phyloP scores from a whole-genome alignment of 2,329 filamentous ascomycete genomes.

The Penicillium nordicum region DNA sequence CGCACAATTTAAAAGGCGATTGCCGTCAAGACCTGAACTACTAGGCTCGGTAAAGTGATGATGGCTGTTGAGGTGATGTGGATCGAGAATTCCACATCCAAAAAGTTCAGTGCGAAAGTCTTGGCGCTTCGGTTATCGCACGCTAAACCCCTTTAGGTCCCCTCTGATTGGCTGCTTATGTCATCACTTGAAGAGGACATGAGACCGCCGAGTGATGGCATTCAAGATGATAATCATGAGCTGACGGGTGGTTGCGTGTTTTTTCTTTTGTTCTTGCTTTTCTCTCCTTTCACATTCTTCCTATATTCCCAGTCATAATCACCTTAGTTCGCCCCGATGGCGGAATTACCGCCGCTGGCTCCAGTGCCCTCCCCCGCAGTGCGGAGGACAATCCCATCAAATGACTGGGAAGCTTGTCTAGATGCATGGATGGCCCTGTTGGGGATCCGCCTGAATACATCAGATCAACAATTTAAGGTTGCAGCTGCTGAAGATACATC shows the following conservation, averaged over 20 bases:
- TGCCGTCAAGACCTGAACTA: constrained; percentile 78
- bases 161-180: constrained; percentile 9
- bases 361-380: constrained; percentile 69
- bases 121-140: constrained; percentile 41
- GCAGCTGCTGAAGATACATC: constrained; percentile 56
- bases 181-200: constrained; percentile 17
- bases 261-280: constrained; percentile 9
- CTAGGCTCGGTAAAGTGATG: constrained; percentile 77
- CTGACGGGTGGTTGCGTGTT: constrained; percentile 1
- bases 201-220: constrained; percentile 3
- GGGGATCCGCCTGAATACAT: constrained; percentile 60
- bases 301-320: constrained; percentile 2
- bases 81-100: constrained; percentile 20
- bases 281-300: neutral
- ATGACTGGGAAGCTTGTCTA: constrained; percentile 75
- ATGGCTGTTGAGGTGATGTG: constrained; percentile 39
- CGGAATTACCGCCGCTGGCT: constrained; percentile 67
- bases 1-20: constrained; percentile 26
- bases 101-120: constrained; percentile 29
- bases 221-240: constrained; percentile 4
- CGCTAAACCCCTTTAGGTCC: constrained; percentile 35
- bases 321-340: constrained; percentile 23
- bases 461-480: constrained; percentile 54
- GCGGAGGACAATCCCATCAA: constrained; percentile 61
- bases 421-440: constrained; percentile 71